Percentiles rank a stretch among this genome's conserved stretches.
phyloP scores from a whole-genome alignment of 768 basidiomycete species.

The Pholiota conissans region DNA sequence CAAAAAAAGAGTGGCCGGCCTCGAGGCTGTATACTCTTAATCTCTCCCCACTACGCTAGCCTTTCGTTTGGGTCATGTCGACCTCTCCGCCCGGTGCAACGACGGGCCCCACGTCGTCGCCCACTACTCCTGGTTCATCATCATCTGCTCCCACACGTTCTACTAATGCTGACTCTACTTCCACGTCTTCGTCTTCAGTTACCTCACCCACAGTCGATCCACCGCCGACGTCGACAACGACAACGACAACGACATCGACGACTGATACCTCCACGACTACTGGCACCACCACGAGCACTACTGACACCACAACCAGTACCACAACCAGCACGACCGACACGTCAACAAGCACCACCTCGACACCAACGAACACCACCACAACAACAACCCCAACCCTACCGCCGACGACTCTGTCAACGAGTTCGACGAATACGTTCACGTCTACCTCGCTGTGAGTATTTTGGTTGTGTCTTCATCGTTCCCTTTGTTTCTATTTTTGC shows the following conservation, averaged over 20 bases:
- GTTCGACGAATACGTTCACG: conserved; percentile 14
- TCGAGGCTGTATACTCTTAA: neutral
- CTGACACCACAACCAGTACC: neutral
- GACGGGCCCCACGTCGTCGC: neutral
- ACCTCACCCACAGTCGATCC: neutral
- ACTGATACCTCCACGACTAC: neutral
- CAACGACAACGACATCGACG: neutral
- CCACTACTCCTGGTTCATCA: conserved; percentile 3
- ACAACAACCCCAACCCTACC: neutral
- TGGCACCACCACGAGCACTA: neutral
- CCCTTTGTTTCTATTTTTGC: conserved; percentile 1
- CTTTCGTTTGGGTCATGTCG: neutral
- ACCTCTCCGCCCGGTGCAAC: neutral
- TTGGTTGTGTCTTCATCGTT: neutral
- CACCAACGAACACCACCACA: conserved; percentile 3
- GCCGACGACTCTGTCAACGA: conserved; percentile 6
- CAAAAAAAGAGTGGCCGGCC: conserved; percentile 1
- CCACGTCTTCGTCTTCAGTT: neutral
- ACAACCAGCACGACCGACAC: neutral
- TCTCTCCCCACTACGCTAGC: neutral
- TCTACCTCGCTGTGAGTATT: conserved; percentile 14
- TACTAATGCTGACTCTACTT: neutral
- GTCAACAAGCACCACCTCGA: neutral
- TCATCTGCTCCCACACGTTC: neutral
- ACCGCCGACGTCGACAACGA: neutral